Base-by-base conservation (phyloP, 2,329 filamentous ascomycete species). In the Monosporascus sp. region DNA sequence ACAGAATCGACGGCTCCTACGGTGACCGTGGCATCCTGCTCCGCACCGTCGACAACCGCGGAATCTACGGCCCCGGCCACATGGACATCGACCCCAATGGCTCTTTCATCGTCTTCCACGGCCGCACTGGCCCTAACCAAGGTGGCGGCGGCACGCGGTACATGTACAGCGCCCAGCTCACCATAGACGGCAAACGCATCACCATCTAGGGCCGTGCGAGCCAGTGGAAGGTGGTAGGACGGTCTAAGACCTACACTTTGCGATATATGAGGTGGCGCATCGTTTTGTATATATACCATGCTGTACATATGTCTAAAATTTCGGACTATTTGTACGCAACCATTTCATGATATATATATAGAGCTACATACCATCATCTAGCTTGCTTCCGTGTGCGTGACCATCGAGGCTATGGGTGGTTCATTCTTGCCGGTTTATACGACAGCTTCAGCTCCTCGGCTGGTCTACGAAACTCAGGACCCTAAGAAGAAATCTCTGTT, bases 61-160 rank as follows among this genome's bases (percentile, higher is more conserved):
- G 64, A 20, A 55, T 68, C 18, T 68, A 56, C 51, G 65, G 60
- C 0, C 65, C 65, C 9, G 65, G 65, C n/a, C 64, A 65, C 0
- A 54, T 68, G 3, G 65, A 68, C n/a, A 59, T 68, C 40, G 65
- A 68, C 14, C 63, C 63, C 8, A 65, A 67, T 20, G 65, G 65
- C 8, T 45, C 18, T 8, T 58, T 26, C 2, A 63, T 65, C 6
- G 58, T 67, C 8, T 68, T 67, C 58, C 65, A 68, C 31, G 65
- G 65, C 37, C 62, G 65, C 3, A 44, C 57, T 22, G 48, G 50
- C 8, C 40, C 64, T 1, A 61, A 60, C 26, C 40, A 61, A 31
- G 60, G 59, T 0, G 38, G 46, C 18, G 41, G 37, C 15, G 64
- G 52, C 5, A 43, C 50, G 6, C 60, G 65, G 5, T 52, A 64